Base-by-base conservation (phyloP, 495 filamentous ascomycete species). In the Polyplosphaeria fusca region DNA sequence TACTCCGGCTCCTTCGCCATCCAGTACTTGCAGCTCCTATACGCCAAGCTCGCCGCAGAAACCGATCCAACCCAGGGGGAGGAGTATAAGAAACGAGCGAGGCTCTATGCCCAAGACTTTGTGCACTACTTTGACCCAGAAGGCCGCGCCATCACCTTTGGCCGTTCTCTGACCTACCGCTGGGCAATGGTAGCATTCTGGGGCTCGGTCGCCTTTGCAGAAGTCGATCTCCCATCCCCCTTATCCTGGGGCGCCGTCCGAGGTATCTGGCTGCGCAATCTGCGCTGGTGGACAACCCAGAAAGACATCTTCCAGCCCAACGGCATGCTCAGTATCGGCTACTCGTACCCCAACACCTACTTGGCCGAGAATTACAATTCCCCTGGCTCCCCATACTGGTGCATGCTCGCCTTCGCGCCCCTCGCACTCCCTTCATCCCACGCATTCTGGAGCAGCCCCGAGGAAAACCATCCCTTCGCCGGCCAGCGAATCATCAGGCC, bases 141-240 rank as follows among this genome's bases (percentile, higher is more conserved):
- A 71, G 77, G 79, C n/a, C 74, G 81, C 2, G 75, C 84, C 4
- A 86, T 88, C 32, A 86, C 87, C 18, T 91, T 89, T 59, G 87
- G 87, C 20, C 77, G 87, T 13, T 86, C 82, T 20, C 79, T 89
- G 40, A 87, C 85, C 19, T 91, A 91, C 70, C 78, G 86, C 27
- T 89, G 89, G 67, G 87, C 86, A 25, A 90, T 90, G 85, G 83
- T 82, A 7, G 85, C 80, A 7, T 91, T 91, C 73, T 91, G 86
- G 86, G 85, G 85, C 22, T 83, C 86, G 5, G 67, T 89, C 25
- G 87, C 82, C 2, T 89, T 87, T 62, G 87, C 86, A 1, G 82
- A 83, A 55, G 81, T 89, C 45, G 83, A 87, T 35, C 76, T 88
- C 13, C 85, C 87, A 3, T 76, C 76, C 0, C 86, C 85, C 0